These are phyloP conservation scores for Hypericum androsaemum DNA, from an alignment of 345 rosid genomes.

Conservation along the genomic window DNA sequence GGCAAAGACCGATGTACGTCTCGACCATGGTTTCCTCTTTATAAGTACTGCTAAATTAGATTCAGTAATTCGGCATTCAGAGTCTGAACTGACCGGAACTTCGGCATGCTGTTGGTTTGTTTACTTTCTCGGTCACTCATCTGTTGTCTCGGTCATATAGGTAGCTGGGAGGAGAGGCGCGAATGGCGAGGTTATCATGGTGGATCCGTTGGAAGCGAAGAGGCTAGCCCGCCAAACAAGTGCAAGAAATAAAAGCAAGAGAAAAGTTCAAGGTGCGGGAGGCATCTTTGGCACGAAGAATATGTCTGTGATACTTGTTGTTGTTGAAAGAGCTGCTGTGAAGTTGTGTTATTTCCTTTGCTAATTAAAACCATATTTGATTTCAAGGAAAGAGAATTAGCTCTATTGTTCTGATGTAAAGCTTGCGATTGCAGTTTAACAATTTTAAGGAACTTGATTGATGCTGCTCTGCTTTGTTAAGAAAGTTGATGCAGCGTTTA, in stretches of 20 bases:
- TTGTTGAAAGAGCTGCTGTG: neutral
- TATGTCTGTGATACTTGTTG: slow-evolving; percentile 1
- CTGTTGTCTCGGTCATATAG: slow-evolving; percentile 16
- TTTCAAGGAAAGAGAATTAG: no score
- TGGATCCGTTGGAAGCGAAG: slow-evolving; percentile 88
- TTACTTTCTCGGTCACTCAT: no score
- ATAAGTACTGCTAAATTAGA: slow-evolving; percentile 19
- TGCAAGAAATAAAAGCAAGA: slow-evolving; percentile 51
- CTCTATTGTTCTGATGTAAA: no score
- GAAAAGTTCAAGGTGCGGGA: slow-evolving; percentile 49
- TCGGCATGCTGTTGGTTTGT: no score
- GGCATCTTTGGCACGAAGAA: neutral
- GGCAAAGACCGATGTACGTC: slow-evolving; percentile 66
- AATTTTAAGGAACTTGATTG: no score
- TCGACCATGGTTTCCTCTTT: slow-evolving; percentile 27
- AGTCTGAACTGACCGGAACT: no score
- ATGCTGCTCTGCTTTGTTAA: no score
- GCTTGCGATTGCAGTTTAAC: no score
- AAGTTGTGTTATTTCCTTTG: no score
- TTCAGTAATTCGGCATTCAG: no score
- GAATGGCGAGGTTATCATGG: slow-evolving; percentile 53
- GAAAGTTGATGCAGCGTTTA: no score
- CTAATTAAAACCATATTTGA: no score
- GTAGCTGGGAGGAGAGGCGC: slow-evolving; percentile 29
- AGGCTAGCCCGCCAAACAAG: slow-evolving; percentile 70